Base-by-base conservation (phyloP, 2,329 filamentous ascomycete species). In the Stagonosporopsis chrysanthemi region DNA sequence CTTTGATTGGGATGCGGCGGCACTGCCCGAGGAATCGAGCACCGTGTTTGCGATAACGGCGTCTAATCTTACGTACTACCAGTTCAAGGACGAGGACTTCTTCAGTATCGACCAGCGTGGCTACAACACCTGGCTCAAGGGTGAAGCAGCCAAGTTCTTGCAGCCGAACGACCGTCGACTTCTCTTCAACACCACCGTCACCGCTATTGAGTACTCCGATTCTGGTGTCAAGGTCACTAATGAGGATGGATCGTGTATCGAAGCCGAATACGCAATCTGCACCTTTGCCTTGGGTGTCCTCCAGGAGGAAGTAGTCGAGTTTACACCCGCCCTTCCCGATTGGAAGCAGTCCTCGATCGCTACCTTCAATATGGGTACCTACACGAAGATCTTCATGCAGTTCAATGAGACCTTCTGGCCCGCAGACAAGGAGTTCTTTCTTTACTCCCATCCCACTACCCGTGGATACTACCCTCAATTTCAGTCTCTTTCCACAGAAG, bases 331-430 rank as follows among this genome's bases (percentile, higher is more conserved):
- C 5, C 77, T 90, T 0, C 88, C 88, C 0, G 72, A 72, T 2
- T 90, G 87, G 88, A 90, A 91, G 72, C 78, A 82, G 14, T 81
- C 80, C 2, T 84, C 86, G 0, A 88, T 90, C 48, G 81, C 84
- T 3, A 85, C 83, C 35, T 89, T 90, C 70, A 78, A 81, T 59
- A 90, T 90, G 84, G 88, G 85, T 6, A 90, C 87, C 0, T 91
- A 90, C 75, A 90, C 87, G 48, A 91, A 91, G 70, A 84, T 90
- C 59, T 90, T 90, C 75, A 77, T 88, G 58, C 88, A 90, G 60
- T 90, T 90, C 74, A 77, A 86, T 58, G 78, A 86, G 52, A 83
- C 85, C 0, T 91, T 90, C 73, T 90, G 88, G 88, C 81, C 82
- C 64, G 67, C 75, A 0, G 75, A 81, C 38, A 83, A 80, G 0